Evolutionary conservation across 768 basidiomycete species (phyloP), one percentile per base, ranked within the genome.

Genomic region (Pisolithus marmoratus): DNA sequence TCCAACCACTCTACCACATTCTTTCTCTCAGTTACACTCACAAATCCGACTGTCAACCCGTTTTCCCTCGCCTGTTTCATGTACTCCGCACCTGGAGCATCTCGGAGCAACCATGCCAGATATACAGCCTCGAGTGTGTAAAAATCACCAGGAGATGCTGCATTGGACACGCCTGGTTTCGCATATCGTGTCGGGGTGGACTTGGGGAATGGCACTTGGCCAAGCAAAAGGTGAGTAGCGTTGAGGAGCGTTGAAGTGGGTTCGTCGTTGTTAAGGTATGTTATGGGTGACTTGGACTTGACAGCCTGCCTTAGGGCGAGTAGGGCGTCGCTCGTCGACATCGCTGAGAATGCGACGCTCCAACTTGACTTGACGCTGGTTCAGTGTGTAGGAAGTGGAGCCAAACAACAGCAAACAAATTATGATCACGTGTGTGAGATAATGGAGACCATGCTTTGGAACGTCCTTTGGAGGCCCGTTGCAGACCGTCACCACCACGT

Each of bases 21-120:
- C 72, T 89, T 91, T 55, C 94, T 74, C 69, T 96, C 94, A 3
- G 91, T 90, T 31, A 92, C 82, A 58, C 87, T 84, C 37, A 97
- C 90, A 64, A 92, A 81, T 0, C 86, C 85, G 37, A 83, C 78
- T 2, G 81, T 74, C 27, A 93, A 70, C 1, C 90, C 87, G 40
- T 77, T 77, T 61, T 88, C 87, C 50, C 90, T 75, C 2, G 86
- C 85, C 60, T 88, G 84, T 63, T 85, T 87, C 81, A 95, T 83
- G 70, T 98, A 98, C 57, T 94, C 91, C 15, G 86, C 88, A 27
- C 83, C 82, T 0, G 82, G 74, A 0, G 82, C 80, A 63, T 90
- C 88, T 43, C 81, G 74, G 29, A 87, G 75, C 4, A 84, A 71
- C 87, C 86, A 98, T 26, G 87, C 85, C n/a, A 94, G 75, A 59